Conservation (phyloP, 2,329 filamentous ascomycete genomes). For the Fusarium sulawesiense region DNA sequence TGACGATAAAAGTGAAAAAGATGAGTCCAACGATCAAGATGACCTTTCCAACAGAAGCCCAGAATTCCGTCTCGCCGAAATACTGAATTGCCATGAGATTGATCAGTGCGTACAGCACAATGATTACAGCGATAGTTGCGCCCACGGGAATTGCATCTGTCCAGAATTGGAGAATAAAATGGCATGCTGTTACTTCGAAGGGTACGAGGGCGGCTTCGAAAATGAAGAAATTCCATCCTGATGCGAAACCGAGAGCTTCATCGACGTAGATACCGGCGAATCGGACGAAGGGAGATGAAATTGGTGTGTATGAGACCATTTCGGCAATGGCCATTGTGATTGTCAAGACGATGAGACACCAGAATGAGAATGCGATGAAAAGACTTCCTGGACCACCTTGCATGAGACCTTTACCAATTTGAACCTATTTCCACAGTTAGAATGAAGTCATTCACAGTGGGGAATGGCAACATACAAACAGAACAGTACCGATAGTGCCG, state of each 20-base stretch:
- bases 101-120: slow-evolving; percentile 62
- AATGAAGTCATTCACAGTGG: neutral
- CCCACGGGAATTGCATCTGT: slow-evolving; percentile 69
- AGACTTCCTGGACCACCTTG: slow-evolving; percentile 69
- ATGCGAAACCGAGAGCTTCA: slow-evolving; percentile 78
- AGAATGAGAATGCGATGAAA: slow-evolving; percentile 70
- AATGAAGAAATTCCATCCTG: slow-evolving; percentile 80
- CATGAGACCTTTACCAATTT: slow-evolving; percentile 68
- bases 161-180: slow-evolving; percentile 73
- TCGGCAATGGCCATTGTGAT: slow-evolving; percentile 74
- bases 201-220: slow-evolving; percentile 76
- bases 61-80: slow-evolving; percentile 84
- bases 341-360: slow-evolving; percentile 70
- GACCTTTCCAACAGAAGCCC: slow-evolving; percentile 77
- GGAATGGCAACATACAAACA: slow-evolving; percentile 58
- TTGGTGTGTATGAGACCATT: slow-evolving; percentile 81
- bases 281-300: slow-evolving; percentile 81
- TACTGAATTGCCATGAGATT: slow-evolving; percentile 79
- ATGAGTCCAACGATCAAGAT: slow-evolving; percentile 78
- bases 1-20: slow-evolving; percentile 82
- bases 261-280: slow-evolving; percentile 82
- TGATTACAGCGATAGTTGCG: slow-evolving; percentile 68
- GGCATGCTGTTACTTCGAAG: slow-evolving; percentile 74
- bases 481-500: slow-evolving; percentile 71
- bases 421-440: slow-evolving; percentile 50